A percentile compares a stretch with the other conserved stretches of the same genome.
These are phyloP conservation scores for Tetradesmus lagerheimii DNA, from an alignment of 139 green algal species.

Conservation along the genomic window DNA sequence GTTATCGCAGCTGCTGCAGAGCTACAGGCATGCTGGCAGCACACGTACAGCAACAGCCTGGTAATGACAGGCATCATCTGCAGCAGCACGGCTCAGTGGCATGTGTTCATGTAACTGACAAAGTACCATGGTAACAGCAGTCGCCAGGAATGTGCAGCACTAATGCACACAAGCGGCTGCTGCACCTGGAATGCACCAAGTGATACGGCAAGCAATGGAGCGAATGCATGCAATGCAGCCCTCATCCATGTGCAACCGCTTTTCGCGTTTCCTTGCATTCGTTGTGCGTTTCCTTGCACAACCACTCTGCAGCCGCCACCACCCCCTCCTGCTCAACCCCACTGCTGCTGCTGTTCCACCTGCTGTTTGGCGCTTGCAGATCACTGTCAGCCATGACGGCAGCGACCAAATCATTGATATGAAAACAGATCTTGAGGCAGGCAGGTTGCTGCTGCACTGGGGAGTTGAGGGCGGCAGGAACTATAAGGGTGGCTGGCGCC, in stretches of 20 bases:
- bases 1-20: neutral
- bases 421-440: slow-evolving; percentile 57
- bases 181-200: neutral
- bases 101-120: neutral
- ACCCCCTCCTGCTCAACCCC: neutral
- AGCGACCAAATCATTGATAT: slow-evolving; percentile 55
- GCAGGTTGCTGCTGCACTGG: slow-evolving; percentile 92
- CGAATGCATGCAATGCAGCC: neutral
- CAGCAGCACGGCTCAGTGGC: neutral
- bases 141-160: neutral
- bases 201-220: neutral
- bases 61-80: neutral
- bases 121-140: neutral
- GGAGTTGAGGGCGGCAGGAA: slow-evolving; percentile 86
- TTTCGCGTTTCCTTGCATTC: neutral
- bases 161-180: neutral
- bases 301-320: neutral
- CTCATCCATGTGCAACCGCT: no score
- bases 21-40: neutral
- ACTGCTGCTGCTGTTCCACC: neutral
- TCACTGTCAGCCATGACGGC: slow-evolving; percentile 20
- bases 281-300: neutral
- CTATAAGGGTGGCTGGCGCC: slow-evolving; percentile 91
- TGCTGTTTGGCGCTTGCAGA: neutral
- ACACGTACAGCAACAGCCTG: neutral